phyloP scores from a whole-genome alignment of 139 green algal species.

The Coccomyxa sp. region DNA sequence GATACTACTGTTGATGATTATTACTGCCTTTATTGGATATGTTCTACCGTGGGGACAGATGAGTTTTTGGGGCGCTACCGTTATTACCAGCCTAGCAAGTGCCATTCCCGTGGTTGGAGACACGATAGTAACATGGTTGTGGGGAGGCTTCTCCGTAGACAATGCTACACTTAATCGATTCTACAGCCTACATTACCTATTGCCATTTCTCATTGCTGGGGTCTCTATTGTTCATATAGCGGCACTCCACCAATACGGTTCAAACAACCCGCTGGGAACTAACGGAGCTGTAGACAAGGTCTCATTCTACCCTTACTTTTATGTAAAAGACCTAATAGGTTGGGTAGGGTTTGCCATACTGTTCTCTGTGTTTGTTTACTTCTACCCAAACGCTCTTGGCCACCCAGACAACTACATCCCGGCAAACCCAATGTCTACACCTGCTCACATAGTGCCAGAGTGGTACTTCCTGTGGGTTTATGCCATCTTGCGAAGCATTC shows the following conservation, averaged over 20 bases:
- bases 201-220: constrained; percentile 52
- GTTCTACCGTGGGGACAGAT: constrained; percentile 56
- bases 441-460: constrained; percentile 66
- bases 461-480: constrained; percentile 77
- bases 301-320: constrained; percentile 57
- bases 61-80: constrained; percentile 50
- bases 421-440: constrained; percentile 62
- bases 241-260: constrained; percentile 61
- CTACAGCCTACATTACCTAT: constrained; percentile 52
- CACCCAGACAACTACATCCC: constrained; percentile 65
- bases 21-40: constrained; percentile 62
- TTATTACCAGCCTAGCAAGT: constrained; percentile 55
- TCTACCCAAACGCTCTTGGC: constrained; percentile 54
- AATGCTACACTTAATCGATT: constrained; percentile 61
- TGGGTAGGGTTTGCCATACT: constrained; percentile 43
- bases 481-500: constrained; percentile 67
- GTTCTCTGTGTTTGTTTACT: constrained; percentile 45
- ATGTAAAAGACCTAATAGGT: constrained; percentile 54
- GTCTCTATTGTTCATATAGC: constrained; percentile 47
- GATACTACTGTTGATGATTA: constrained; percentile 59
- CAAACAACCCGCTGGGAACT: constrained; percentile 54
- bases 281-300: constrained; percentile 46
- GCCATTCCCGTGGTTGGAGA: constrained; percentile 53
- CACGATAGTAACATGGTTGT: constrained; percentile 50
- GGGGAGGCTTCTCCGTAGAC: constrained; percentile 55